A percentile compares a stretch with the other conserved stretches of the same genome.
Evolutionary conservation across 139 green algal genomes (phyloP).

Genomic region (Microglena sp.): DNA sequence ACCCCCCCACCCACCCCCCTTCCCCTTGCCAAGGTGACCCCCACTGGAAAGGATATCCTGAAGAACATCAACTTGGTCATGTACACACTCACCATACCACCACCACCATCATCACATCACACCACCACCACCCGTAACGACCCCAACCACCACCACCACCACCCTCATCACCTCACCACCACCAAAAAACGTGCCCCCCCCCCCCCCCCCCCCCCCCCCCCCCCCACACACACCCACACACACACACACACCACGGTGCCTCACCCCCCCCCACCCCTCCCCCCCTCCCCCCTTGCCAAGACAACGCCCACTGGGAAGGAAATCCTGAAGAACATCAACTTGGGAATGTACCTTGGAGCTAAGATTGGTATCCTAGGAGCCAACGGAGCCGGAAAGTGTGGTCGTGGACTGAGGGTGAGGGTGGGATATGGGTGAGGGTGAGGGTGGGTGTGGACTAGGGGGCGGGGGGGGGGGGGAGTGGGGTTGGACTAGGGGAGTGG

Average conservation of each 20-base stretch:
- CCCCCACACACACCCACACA: neutral
- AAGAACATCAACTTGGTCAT: slow-evolving; percentile 66
- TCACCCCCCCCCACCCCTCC: no score
- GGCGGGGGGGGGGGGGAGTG: no score
- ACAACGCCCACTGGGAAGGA: slow-evolving; percentile 61
- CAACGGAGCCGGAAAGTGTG: slow-evolving; percentile 29
- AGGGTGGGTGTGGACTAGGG: neutral
- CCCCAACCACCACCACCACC: no score
- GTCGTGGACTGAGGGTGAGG: neutral
- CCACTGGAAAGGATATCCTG: slow-evolving; percentile 30
- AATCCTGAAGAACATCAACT: slow-evolving; percentile 73
- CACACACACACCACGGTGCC: neutral
- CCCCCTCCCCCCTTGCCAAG: slow-evolving; percentile 27
- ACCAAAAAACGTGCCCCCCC: neutral
- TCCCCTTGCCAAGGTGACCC: slow-evolving; percentile 32
- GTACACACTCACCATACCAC: no score
- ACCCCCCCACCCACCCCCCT: neutral
- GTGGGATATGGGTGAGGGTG: neutral
- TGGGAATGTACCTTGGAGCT: slow-evolving; percentile 73
- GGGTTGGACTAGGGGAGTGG: neutral
- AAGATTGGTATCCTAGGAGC: slow-evolving; percentile 69
- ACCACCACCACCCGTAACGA: no score
- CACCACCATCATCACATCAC: no score
- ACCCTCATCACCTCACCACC: no score
- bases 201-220: no score